Percentiles rank a stretch among this genome's conserved stretches.
Conservation (phyloP, 352 stramenopile species). For the Globisporangium viniferum region DNA sequence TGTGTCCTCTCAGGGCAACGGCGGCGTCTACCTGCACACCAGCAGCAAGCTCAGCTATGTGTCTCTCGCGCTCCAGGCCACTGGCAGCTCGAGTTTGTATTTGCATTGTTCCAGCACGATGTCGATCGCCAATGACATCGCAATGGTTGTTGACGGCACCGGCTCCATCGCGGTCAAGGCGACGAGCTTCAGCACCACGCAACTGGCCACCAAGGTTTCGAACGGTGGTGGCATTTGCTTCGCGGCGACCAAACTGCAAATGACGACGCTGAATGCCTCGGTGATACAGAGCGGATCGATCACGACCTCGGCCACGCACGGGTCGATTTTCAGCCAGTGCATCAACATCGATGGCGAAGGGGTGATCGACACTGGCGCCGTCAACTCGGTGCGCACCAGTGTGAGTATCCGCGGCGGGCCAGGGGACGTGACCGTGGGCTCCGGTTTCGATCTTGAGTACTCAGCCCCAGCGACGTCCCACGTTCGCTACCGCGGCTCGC, state of each 20-base stretch:
- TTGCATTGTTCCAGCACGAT: not conserved
- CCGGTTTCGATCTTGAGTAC: not conserved
- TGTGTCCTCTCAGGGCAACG: not conserved
- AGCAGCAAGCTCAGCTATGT: not conserved
- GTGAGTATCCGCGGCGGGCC: not conserved
- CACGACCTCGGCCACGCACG: not conserved
- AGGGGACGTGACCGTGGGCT: not conserved
- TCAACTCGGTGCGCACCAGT: not conserved
- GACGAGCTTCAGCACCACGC: not conserved
- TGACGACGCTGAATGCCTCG: not conserved
- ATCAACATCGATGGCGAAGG: not conserved
- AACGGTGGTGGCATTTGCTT: not conserved
- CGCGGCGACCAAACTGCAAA: not conserved
- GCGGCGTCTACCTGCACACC: constrained; percentile 3
- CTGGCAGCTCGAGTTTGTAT: not conserved
- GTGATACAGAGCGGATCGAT: not conserved
- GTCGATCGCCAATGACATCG: not conserved
- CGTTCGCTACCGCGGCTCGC: not conserved
- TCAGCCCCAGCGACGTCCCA: not conserved
- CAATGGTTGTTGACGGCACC: not conserved
- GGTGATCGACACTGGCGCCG: not conserved
- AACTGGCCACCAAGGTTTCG: not conserved
- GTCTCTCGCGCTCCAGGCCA: not conserved
- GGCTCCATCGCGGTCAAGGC: constrained; percentile 1
- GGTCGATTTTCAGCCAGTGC: not conserved